phyloP scores from a whole-genome alignment of 768 basidiomycete genomes.

The Amanita rimosa region DNA sequence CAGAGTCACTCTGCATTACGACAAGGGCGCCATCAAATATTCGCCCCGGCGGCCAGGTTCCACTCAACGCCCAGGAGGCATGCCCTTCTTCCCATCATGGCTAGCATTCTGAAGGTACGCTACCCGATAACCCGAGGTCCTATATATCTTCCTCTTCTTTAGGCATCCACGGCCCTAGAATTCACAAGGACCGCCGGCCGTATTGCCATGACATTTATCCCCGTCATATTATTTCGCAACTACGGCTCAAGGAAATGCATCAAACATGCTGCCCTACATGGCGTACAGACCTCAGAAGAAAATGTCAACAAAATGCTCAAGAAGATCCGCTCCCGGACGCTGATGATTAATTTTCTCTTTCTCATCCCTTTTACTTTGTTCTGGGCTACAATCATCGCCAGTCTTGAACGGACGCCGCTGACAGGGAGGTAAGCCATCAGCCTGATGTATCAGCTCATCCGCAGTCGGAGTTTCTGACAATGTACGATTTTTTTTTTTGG shows the following conservation, averaged over 20 bases:
- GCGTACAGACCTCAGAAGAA: constrained; percentile 39
- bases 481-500: background rate
- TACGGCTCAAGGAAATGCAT: constrained; percentile 38
- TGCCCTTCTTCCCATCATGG: constrained; percentile 34
- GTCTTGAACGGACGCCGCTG: constrained; percentile 67
- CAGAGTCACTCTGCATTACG: background rate
- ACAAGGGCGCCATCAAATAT: too few species aligned
- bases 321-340: constrained; percentile 35
- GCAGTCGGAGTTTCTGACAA: background rate
- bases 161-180: constrained; percentile 71
- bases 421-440: constrained; percentile 82
- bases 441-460: background rate
- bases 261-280: constrained; percentile 38
- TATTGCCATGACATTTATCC: constrained; percentile 66
- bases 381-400: constrained; percentile 60
- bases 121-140: background rate
- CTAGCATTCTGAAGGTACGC: constrained; percentile 50
- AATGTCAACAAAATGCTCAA: constrained; percentile 36
- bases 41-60: constrained; percentile 13
- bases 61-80: constrained; percentile 27
- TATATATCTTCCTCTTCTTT: background rate
- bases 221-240: constrained; percentile 53
- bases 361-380: constrained; percentile 52
- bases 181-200: constrained; percentile 59
- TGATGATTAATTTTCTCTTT: constrained; percentile 42